Evolutionary conservation across 768 basidiomycete genomes (phyloP).

Genomic region (Crassisporium funariophilum): DNA sequence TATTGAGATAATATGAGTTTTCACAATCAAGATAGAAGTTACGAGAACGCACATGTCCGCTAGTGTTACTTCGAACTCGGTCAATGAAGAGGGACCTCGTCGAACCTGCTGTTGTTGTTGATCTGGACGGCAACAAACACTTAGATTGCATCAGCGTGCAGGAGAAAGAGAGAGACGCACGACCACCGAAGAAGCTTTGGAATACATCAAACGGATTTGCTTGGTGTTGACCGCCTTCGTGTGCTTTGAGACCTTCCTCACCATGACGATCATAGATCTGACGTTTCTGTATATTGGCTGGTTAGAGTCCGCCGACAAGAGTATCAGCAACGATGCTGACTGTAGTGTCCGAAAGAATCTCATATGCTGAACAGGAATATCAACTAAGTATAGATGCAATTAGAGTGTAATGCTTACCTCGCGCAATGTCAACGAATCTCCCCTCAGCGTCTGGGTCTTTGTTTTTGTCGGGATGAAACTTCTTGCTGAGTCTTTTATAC

Average conservation of each 20-base stretch:
- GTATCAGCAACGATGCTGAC: constrained; percentile 44
- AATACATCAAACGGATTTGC: constrained; percentile 96
- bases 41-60: constrained; percentile 68
- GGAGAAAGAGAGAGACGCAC: constrained; percentile 41
- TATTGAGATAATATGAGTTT: constrained; percentile 26
- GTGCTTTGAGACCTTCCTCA: constrained; percentile 92
- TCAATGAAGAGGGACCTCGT: constrained; percentile 72
- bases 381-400: not conserved
- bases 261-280: constrained; percentile 94
- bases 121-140: constrained; percentile 29
- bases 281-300: constrained; percentile 63
- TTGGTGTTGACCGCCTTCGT: constrained; percentile 82
- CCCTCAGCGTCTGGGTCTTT: constrained; percentile 79
- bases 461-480: constrained; percentile 96
- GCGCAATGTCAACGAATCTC: constrained; percentile 89
- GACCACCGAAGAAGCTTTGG: constrained; percentile 87
- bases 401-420: constrained; percentile 52
- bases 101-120: constrained; percentile 68
- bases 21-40: not conserved
- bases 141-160: not conserved
- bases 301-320: constrained; percentile 2
- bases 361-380: constrained; percentile 65
- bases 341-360: constrained; percentile 85
- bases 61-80: constrained; percentile 84
- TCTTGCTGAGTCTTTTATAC: constrained; percentile 86